These are phyloP conservation scores for Hysterangium stoloniferum DNA, from an alignment of 768 basidiomycete species.

Conservation along the genomic window DNA sequence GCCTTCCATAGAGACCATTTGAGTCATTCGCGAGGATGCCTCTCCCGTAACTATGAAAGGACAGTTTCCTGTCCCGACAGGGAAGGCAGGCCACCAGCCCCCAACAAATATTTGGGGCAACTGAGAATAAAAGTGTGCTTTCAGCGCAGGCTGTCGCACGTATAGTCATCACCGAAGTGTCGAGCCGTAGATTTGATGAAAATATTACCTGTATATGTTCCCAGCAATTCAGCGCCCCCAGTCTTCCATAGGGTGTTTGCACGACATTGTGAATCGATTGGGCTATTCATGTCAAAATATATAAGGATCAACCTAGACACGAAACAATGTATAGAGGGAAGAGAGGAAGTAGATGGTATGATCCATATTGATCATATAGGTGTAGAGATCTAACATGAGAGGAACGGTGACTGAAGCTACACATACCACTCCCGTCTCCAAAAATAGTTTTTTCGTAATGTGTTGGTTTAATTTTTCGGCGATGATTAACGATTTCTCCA, in stretches of 20 bases:
- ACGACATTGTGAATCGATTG: slow-evolving; percentile 5
- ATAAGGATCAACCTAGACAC: too few species aligned
- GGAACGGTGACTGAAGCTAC: too few species aligned
- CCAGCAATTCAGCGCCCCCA: slow-evolving; percentile 8
- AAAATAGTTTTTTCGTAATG: slow-evolving; percentile 9
- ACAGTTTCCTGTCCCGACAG: neutral
- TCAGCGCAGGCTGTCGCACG: neutral
- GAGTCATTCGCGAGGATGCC: neutral
- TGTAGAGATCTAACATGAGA: too few species aligned
- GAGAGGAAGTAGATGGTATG: neutral
- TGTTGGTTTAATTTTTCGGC: slow-evolving; percentile 14
- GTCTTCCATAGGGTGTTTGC: neutral
- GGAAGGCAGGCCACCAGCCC: slow-evolving; percentile 2
- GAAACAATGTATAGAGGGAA: neutral
- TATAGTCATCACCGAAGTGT: neutral
- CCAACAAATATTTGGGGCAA: neutral
- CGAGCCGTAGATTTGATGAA: neutral
- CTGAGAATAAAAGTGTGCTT: slow-evolving; percentile 3
- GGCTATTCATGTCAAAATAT: neutral
- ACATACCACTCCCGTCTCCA: slow-evolving; percentile 7
- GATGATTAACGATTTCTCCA: slow-evolving; percentile 5
- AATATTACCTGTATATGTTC: slow-evolving; percentile 2
- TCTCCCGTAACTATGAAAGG: slow-evolving; percentile 1
- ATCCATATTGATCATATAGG: too few species aligned
- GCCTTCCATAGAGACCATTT: slow-evolving; percentile 4